A percentile compares a stretch with the other conserved stretches of the same genome.
Conservation (phyloP, 1,139 yeast species). For the Ogataea hybrid region DNA sequence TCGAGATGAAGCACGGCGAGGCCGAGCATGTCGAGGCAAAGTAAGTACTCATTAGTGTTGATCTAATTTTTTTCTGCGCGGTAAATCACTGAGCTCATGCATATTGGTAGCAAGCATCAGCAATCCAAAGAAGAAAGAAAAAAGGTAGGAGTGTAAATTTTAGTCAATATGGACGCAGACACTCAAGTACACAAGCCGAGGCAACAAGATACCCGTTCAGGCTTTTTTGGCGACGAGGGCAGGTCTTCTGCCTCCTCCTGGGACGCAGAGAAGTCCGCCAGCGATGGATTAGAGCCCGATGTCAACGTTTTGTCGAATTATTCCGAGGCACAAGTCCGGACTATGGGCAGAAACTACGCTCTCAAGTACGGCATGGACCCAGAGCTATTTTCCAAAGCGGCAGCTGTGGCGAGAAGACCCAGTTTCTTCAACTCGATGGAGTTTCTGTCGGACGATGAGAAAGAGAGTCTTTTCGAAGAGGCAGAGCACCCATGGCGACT, state of each 20-base stretch:
- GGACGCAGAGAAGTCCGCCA: conserved; percentile 13
- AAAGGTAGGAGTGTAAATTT: background rate
- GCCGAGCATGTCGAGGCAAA: conserved; percentile 8
- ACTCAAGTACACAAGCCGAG: background rate
- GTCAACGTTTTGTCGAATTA: conserved; percentile 65
- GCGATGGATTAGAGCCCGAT: conserved; percentile 13
- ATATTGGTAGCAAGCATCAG: background rate
- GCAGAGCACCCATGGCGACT: conserved; percentile 65
- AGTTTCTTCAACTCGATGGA: conserved; percentile 55
- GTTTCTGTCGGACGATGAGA: conserved; percentile 59
- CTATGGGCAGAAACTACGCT: conserved; percentile 72
- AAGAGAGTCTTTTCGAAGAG: conserved; percentile 47
- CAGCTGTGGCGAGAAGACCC: conserved; percentile 73
- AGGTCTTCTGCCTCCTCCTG: conserved; percentile 15
- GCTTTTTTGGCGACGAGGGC: conserved; percentile 1
- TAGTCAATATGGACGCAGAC: background rate
- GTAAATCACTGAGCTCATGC: background rate
- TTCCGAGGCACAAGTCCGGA: conserved; percentile 61
- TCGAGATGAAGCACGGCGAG: conserved; percentile 42
- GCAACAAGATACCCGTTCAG: background rate
- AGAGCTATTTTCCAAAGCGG: conserved; percentile 69
- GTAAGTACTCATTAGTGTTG: background rate
- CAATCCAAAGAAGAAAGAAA: background rate
- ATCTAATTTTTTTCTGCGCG: background rate
- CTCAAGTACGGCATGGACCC: conserved; percentile 56